Evolutionary conservation across 2,329 filamentous ascomycete genomes (phyloP), one percentile per base, ranked within the genome.

Genomic region (Berkeleyomyces basicola): DNA sequence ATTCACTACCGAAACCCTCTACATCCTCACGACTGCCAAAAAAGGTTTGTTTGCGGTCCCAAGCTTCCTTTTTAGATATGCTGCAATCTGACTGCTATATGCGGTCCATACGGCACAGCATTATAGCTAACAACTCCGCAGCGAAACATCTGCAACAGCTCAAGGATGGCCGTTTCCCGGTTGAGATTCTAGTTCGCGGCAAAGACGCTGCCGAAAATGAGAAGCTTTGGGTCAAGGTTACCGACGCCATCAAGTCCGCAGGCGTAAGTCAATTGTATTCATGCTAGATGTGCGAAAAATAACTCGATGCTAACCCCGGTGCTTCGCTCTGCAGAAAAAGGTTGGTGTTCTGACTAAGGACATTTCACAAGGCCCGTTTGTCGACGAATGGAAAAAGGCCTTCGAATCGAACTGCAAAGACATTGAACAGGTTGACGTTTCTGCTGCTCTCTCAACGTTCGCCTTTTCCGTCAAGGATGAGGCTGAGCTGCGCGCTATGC

Each of bases 391-490:
- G 93, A 95, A 93, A 75, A 88, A 89, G 68, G 75, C 84, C 3
- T 92, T 88, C 68, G 78, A 79, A 63, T 86, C 88, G 31, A 83
- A 88, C 66, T 87, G 86, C 72, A 91, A 93, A 71, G 91, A 95
- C 66, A 76, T 90, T 11, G 89, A 96, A 72, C 86, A 95, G 73
- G 86, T 95, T 49, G 95, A 99, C 70, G 85, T 96, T 66, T 82
- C 87, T 3, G 75, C 82, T 16, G 91, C 90, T 10, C 79, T 99
- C 40, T 97, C 93, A 7, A 81, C 83, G 7, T 82, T 86, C 49
- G 90, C 90, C 60, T 87, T 99, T 72, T 86, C 92, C 14, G 82
- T 96, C 72, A 99, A 99, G 74, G 93, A 97, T 71, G 91, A 96
- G 73, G 87, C 86, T 70, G 93, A 99, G 74, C 79, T 99, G 67